These are phyloP conservation scores for Arabidopsis arenosa DNA, from an alignment of 345 rosid genomes.

Conservation along the genomic window DNA sequence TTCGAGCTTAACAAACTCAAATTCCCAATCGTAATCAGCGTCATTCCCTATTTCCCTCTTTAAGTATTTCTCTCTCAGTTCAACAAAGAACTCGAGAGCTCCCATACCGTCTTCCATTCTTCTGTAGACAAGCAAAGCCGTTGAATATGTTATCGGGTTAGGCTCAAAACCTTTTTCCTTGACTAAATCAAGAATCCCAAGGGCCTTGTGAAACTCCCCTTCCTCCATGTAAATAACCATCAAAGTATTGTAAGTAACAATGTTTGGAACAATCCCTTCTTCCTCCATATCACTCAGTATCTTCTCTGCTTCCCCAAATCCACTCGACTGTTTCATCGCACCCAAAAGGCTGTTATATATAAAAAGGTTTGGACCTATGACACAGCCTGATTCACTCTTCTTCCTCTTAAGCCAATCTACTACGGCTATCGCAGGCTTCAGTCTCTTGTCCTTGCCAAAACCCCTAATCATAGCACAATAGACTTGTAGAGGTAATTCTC, in stretches of 20 bases:
- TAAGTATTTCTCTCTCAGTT: conserved; percentile 60
- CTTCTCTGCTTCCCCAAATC: conserved; percentile 55
- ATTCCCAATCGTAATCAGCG: conserved; percentile 58
- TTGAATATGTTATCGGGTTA: conserved; percentile 73
- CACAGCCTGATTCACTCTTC: conserved; percentile 64
- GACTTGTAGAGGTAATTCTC: conserved; percentile 70
- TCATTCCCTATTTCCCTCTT: conserved; percentile 63
- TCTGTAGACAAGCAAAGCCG: conserved; percentile 78
- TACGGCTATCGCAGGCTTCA: conserved; percentile 71
- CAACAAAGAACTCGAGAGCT: conserved; percentile 71
- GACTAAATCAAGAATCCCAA: conserved; percentile 68
- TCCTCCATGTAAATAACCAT: conserved; percentile 72
- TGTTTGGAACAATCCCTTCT: conserved; percentile 68
- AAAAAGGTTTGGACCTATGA: conserved; percentile 67
- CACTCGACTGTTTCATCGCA: conserved; percentile 64
- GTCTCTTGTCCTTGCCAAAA: conserved; percentile 67
- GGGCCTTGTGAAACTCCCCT: conserved; percentile 63
- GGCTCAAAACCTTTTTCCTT: conserved; percentile 63
- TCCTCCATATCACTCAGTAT: conserved; percentile 67
- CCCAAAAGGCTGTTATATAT: conserved; percentile 79
- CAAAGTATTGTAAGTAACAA: conserved; percentile 79
- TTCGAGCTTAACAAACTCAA: conserved; percentile 67
- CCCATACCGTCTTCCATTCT: conserved; percentile 83
- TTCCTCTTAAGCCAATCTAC: conserved; percentile 85
- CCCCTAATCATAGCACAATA: conserved; percentile 70